Percentiles rank a stretch among this genome's conserved stretches.
Evolutionary conservation across 2,329 filamentous ascomycete genomes (phyloP).

Genomic region (Aspergillus sp.): DNA sequence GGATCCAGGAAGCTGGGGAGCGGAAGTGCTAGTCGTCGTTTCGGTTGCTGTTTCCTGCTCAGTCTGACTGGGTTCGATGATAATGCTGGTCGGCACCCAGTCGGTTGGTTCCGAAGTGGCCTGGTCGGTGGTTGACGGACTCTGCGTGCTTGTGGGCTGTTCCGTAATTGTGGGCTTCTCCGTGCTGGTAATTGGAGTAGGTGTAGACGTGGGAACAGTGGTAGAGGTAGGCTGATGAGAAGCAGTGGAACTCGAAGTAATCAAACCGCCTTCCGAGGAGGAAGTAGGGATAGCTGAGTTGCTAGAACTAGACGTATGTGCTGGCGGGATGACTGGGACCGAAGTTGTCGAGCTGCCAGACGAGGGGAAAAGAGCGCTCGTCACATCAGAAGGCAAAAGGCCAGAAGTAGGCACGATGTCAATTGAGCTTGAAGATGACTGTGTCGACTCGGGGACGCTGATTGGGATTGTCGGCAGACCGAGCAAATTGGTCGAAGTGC

Average conservation of each 20-base stretch:
- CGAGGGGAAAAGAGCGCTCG: slow-evolving; percentile 3
- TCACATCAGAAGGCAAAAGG: not conserved
- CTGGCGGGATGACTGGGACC: slow-evolving; percentile 17
- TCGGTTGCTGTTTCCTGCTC: slow-evolving; percentile 27
- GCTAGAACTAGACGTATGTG: slow-evolving; percentile 1
- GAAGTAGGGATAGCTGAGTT: slow-evolving; percentile 7
- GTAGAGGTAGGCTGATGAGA: slow-evolving; percentile 4
- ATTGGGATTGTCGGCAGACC: slow-evolving; percentile 25
- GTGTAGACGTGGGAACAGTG: slow-evolving; percentile 10
- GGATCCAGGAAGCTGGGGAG: slow-evolving; percentile 68
- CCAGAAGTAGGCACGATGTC: slow-evolving; percentile 13
- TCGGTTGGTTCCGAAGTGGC: slow-evolving; percentile 13
- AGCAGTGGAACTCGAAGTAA: not conserved
- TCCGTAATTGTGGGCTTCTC: slow-evolving; percentile 22
- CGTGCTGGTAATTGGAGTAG: slow-evolving; percentile 17
- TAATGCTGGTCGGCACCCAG: slow-evolving; percentile 27
- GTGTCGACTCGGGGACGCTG: slow-evolving; percentile 25
- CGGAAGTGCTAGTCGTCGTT: slow-evolving; percentile 47
- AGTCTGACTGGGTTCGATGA: slow-evolving; percentile 30
- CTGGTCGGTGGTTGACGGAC: slow-evolving; percentile 23
- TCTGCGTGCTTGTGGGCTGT: slow-evolving; percentile 16
- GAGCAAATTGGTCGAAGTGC: not conserved
- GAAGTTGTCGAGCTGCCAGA: not conserved
- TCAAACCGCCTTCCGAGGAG: not conserved
- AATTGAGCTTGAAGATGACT: not conserved